Conservation (phyloP, 2,329 filamentous ascomycete genomes). For the Penicillium hesseltinei region DNA sequence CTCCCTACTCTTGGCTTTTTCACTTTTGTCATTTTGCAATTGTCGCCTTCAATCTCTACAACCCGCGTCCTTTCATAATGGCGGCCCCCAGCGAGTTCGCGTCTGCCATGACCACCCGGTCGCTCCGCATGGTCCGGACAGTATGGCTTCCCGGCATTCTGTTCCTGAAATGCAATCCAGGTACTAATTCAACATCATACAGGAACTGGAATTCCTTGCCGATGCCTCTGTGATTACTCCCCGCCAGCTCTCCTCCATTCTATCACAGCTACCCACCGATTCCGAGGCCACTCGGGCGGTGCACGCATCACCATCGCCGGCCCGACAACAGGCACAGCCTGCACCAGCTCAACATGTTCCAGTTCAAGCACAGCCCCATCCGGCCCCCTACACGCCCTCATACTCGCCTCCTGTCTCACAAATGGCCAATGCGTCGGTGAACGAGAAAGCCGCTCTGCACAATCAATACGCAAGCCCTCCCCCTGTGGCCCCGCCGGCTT, state of each 20-base stretch:
- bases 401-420: constrained; percentile 41
- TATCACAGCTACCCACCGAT: constrained; percentile 66
- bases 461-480: constrained; percentile 30
- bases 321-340: constrained; percentile 32
- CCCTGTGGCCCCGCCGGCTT: constrained; percentile 54
- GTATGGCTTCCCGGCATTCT: constrained; percentile 49
- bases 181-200: constrained; percentile 12
- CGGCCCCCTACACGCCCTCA: constrained; percentile 39
- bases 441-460: constrained; percentile 45
- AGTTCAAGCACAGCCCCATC: constrained; percentile 30
- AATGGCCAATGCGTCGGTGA: constrained; percentile 39
- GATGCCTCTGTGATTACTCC: constrained; percentile 78
- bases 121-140: constrained; percentile 81
- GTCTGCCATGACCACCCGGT: constrained; percentile 71
- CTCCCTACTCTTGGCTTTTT: neutral
- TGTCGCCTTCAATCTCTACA: neutral
- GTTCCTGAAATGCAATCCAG: neutral
- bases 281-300: constrained; percentile 21
- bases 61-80: constrained; percentile 23
- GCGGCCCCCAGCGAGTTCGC: constrained; percentile 35
- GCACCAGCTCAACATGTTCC: constrained; percentile 14
- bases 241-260: constrained; percentile 71
- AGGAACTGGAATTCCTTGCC: constrained; percentile 90
- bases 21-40: neutral
- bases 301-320: constrained; percentile 21